A percentile compares a stretch with the other conserved stretches of the same genome.
Evolutionary conservation across 768 basidiomycete genomes (phyloP).

Genomic region (Chalciporus piperatus): DNA sequence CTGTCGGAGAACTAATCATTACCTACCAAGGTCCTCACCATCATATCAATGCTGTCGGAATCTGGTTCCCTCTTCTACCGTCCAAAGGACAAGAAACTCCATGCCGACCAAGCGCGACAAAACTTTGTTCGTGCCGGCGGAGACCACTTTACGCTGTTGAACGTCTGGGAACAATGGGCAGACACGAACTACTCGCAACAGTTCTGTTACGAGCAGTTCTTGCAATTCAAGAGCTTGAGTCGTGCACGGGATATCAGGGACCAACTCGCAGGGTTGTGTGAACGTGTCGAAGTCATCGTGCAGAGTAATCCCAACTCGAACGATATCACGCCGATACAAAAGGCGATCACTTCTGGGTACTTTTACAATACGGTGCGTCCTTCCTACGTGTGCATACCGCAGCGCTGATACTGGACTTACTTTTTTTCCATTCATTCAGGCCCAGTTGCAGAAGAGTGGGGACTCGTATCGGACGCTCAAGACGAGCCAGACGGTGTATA

Average conservation of each 20-base stretch:
- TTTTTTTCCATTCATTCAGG: conserved; percentile 40
- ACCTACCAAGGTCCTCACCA: conserved; percentile 77
- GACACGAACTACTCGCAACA: conserved; percentile 97
- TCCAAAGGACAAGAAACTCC: conserved; percentile 96
- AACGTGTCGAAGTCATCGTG: conserved; percentile 93
- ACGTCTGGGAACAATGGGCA: conserved; percentile 99
- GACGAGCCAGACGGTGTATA: conserved; percentile 93
- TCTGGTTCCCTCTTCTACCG: conserved; percentile 94
- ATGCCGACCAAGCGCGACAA: conserved; percentile 96
- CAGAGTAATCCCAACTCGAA: conserved; percentile 86
- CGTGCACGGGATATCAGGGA: conserved; percentile 95
- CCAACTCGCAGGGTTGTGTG: conserved; percentile 92
- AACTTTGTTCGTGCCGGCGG: conserved; percentile 96
- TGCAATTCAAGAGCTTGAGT: conserved; percentile 92
- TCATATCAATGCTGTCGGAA: conserved; percentile 96
- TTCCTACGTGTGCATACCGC: neutral
- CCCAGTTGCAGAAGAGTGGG: conserved; percentile 90
- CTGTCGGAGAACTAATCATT: neutral
- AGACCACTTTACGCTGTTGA: conserved; percentile 95
- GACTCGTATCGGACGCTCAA: conserved; percentile 97
- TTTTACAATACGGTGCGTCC: conserved; percentile 86
- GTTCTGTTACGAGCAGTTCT: conserved; percentile 93
- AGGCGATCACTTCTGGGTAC: conserved; percentile 92
- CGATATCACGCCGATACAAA: conserved; percentile 91
- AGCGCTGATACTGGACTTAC: neutral